Evolutionary conservation across 805 yeast species (phyloP), one percentile per base, ranked within the genome.

Genomic region (Zygosaccharomyces pseudorouxii): DNA sequence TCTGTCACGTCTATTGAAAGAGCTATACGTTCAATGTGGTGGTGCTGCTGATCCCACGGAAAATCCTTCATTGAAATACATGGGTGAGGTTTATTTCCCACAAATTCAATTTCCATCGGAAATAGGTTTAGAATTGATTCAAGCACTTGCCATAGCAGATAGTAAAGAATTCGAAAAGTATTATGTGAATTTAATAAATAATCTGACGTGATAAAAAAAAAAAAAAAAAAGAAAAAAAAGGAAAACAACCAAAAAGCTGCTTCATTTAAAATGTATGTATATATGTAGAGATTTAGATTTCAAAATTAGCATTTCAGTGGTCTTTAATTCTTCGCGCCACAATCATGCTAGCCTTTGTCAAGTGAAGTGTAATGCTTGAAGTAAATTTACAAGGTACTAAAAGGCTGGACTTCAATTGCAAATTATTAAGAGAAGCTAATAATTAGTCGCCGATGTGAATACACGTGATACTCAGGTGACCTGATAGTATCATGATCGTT

Each of bases 101-200:
- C 71, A 70, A 33, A 71, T 78, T 28, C 80, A 83, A 42, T 74
- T 87, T 52, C 84, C 90, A 23, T 68, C 71, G 14, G 79, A 77
- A 16, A 63, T 84, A 46, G 78, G 78, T 39, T 75, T 74, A 48
- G 88, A 84, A 46, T 79, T 89, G 55, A 74, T 86, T 30, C 72
- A 76, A 47, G 75, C 76, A 49, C 72, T 89, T 61, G 76, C 80
- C 7, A 71, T 75, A 18, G 57, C 73, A 53, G 82, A 82, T 46
- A 75, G 72, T 48, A 81, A 84, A 62, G 79, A 76, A 40, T 88
- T 89, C 69, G 82, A 80, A 63, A 86, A 83, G 70, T 86, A 78
- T 62, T 83, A 84, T 64, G 74, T 79, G 20, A 72, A 62, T 48
- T 71, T 77, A 54, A 70, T 77, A 10, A 29, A 28, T 29, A 41